Conservation (phyloP, 1,284 basidiomycete genomes). For the Malassezia globosa region DNA sequence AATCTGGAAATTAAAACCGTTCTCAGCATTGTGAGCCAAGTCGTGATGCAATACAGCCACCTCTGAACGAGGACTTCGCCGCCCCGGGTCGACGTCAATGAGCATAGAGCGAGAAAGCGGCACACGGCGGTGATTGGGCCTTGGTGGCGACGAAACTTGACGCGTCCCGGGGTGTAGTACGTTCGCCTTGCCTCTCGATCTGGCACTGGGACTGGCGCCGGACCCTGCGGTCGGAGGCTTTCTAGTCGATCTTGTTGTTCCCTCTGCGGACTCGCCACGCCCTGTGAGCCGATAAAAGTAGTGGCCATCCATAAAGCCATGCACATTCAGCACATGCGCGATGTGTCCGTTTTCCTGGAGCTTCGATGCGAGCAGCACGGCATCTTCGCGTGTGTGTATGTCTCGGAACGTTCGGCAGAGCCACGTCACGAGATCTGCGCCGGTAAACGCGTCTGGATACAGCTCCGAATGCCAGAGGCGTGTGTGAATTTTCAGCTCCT, state of each 20-base stretch:
- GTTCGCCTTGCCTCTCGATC: neutral
- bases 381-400: slow-evolving; percentile 36
- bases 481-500: slow-evolving; percentile 37
- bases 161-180: no score
- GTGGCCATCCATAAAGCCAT: slow-evolving; percentile 44
- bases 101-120: slow-evolving; percentile 35
- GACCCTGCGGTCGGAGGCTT: no score
- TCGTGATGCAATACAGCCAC: slow-evolving; percentile 45
- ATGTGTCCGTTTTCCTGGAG: slow-evolving; percentile 35
- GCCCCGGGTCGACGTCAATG: slow-evolving; percentile 40
- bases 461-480: slow-evolving; percentile 41
- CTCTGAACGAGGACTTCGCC: slow-evolving; percentile 38
- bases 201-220: neutral
- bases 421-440: slow-evolving; percentile 43
- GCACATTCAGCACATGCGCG: slow-evolving; percentile 35
- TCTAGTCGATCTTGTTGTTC: neutral
- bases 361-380: slow-evolving; percentile 29
- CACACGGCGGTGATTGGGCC: slow-evolving; percentile 19
- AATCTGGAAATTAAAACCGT: slow-evolving; percentile 56
- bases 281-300: slow-evolving; percentile 35
- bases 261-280: neutral
- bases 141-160: neutral
- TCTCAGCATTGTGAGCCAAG: slow-evolving; percentile 42
- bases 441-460: slow-evolving; percentile 39
- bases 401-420: slow-evolving; percentile 36